Conservation (phyloP, 2,329 filamentous ascomycete species). For the Phyllosticta citriasiana region DNA sequence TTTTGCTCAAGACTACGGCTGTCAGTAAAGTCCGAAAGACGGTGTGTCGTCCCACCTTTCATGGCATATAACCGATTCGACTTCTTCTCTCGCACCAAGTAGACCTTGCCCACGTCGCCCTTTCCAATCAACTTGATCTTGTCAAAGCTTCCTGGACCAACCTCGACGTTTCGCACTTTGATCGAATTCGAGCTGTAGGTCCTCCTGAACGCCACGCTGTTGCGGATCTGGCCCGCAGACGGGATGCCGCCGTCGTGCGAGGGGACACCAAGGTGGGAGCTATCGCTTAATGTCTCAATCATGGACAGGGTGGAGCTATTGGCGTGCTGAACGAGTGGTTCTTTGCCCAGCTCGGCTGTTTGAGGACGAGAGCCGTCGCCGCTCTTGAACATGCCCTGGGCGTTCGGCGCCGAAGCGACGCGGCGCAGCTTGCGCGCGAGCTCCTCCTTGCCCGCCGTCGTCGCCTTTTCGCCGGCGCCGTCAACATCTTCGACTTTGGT, state of each 20-base stretch:
- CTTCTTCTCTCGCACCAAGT: constrained; percentile 96
- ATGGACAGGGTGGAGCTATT: constrained; percentile 44
- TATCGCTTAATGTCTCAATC: constrained; percentile 33
- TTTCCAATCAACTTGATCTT: constrained; percentile 99
- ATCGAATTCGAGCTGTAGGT: constrained; percentile 99
- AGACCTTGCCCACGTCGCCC: constrained; percentile 97
- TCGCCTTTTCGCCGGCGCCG: constrained; percentile 54
- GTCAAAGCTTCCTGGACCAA: constrained; percentile 90
- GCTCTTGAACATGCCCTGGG: constrained; percentile 75
- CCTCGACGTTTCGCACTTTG: constrained; percentile 94
- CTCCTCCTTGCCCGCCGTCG: constrained; percentile 81
- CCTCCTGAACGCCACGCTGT: constrained; percentile 68
- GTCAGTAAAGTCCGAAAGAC: constrained; percentile 18
- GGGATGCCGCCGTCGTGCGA: constrained; percentile 47
- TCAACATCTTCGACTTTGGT: constrained; percentile 58
- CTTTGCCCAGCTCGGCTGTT: constrained; percentile 79
- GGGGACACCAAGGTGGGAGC: constrained; percentile 27
- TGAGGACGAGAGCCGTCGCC: constrained; percentile 49
- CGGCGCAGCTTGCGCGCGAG: constrained; percentile 83
- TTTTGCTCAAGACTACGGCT: constrained; percentile 80
- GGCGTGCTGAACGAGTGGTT: constrained; percentile 56
- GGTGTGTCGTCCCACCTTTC: constrained; percentile 60
- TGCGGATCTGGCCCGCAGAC: constrained; percentile 54
- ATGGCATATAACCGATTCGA: constrained; percentile 91
- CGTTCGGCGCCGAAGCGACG: constrained; percentile 93